Conservation (phyloP, 805 yeast species). For the Cyberlindnera mrakii region DNA sequence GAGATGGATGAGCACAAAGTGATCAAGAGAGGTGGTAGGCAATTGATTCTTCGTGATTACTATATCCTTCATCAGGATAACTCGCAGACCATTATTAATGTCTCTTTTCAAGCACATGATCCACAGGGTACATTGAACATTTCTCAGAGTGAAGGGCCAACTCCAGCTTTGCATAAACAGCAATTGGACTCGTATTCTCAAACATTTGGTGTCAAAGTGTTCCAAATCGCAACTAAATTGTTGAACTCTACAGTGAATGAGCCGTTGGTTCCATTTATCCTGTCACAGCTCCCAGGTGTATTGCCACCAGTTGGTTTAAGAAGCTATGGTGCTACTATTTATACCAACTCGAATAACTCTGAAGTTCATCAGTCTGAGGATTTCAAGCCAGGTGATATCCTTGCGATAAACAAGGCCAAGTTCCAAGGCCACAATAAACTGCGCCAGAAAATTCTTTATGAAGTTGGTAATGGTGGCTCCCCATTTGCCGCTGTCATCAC, state of each 20-base stretch:
- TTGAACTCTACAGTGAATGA: conserved; percentile 22
- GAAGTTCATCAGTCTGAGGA: conserved; percentile 50
- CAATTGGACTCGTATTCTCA: conserved; percentile 43
- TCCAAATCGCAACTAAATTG: conserved; percentile 35
- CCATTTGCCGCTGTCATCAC: conserved; percentile 57
- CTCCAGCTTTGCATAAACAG: conserved; percentile 41
- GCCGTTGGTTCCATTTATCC: conserved; percentile 31
- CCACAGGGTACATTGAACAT: conserved; percentile 43
- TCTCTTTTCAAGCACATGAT: conserved; percentile 47
- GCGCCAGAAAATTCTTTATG: conserved; percentile 49
- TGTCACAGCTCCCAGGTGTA: conserved; percentile 34
- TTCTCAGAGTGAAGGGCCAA: conserved; percentile 29
- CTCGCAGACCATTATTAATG: conserved; percentile 56
- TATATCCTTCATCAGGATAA: conserved; percentile 70
- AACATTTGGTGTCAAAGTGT: conserved; percentile 46
- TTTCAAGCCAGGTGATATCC: conserved; percentile 77
- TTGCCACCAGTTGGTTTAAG: conserved; percentile 58
- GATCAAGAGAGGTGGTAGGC: conserved; percentile 50
- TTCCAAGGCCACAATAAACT: conserved; percentile 61
- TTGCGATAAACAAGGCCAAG: conserved; percentile 68
- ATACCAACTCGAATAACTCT: conserved; percentile 44
- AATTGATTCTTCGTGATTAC: conserved; percentile 48
- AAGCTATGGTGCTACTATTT: conserved; percentile 70
- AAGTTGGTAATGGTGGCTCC: conserved; percentile 50
- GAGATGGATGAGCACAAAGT: conserved; percentile 60